A percentile compares a stretch with the other conserved stretches of the same genome.
Evolutionary conservation across 2,329 filamentous ascomycete species (phyloP).

Genomic region (Aspergillus sp.): DNA sequence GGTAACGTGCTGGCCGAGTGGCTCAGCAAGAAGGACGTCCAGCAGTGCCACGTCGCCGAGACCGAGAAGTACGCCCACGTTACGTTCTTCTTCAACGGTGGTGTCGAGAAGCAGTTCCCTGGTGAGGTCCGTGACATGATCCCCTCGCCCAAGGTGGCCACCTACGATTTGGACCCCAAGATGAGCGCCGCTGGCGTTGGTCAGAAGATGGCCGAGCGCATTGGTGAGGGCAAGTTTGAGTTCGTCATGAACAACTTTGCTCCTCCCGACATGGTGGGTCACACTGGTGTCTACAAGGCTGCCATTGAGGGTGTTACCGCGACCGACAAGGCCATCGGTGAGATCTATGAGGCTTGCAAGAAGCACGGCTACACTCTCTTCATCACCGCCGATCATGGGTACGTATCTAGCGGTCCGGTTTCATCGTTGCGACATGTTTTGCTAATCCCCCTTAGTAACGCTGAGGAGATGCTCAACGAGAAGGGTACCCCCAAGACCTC

Average conservation of each 20-base stretch:
- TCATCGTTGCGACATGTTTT: constrained; percentile 1
- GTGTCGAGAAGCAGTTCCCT: constrained; percentile 93
- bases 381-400: constrained; percentile 93
- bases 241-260: constrained; percentile 99
- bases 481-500: constrained; percentile 97
- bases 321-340: constrained; percentile 91
- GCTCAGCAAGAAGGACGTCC: constrained; percentile 81
- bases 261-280: constrained; percentile 97
- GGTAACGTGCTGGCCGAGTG: constrained; percentile 97
- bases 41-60: constrained; percentile 96
- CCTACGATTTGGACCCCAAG: constrained; percentile 90
- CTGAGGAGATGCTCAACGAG: constrained; percentile 97
- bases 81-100: constrained; percentile 99
- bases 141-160: constrained; percentile 89
- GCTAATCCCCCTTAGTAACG: constrained; percentile 59
- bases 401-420: constrained; percentile 28
- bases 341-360: constrained; percentile 91
- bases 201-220: constrained; percentile 83
- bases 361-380: constrained; percentile 90
- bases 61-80: constrained; percentile 99
- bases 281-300: constrained; percentile 95
- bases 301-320: constrained; percentile 80
- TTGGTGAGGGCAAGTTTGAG: constrained; percentile 81
- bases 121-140: constrained; percentile 93
- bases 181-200: constrained; percentile 94